Evolutionary conservation across 441 rosid genomes (phyloP).

Genomic region (Metrosideros polymorpha): DNA sequence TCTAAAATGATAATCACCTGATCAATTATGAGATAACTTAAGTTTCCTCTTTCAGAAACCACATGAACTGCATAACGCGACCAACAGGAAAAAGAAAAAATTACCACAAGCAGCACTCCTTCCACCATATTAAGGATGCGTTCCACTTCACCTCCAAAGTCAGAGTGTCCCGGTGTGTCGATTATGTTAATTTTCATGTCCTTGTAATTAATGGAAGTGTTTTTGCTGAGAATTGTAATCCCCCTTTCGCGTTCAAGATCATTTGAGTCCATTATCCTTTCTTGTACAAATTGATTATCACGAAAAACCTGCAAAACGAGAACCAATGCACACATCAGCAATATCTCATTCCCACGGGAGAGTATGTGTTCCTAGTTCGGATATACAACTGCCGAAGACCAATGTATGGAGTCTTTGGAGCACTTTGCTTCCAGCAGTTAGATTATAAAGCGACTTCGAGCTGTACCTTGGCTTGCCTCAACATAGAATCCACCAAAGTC

Average conservation of each 20-base stretch:
- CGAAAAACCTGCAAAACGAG: constrained; percentile 64
- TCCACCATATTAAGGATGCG: constrained; percentile 99
- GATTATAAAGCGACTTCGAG: background rate
- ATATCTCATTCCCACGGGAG: background rate
- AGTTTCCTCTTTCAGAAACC: background rate
- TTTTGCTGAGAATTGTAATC: constrained; percentile 93
- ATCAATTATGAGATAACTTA: background rate
- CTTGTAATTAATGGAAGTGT: constrained; percentile 84
- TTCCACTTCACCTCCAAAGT: constrained; percentile 99
- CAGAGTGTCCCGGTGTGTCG: constrained; percentile 98
- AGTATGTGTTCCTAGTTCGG: background rate
- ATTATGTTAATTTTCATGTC: constrained; percentile 83
- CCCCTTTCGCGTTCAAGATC: constrained; percentile 98
- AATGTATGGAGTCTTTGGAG: background rate
- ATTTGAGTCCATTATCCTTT: constrained; percentile 97
- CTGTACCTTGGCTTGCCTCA: constrained; percentile 79
- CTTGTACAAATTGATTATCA: constrained; percentile 81
- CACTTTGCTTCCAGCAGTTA: background rate
- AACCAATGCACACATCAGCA: background rate
- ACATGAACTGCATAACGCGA: background rate
- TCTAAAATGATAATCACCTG: background rate
- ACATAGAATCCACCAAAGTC: constrained; percentile 93
- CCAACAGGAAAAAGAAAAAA: background rate
- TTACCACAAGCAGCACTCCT: constrained; percentile 97
- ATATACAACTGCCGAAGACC: background rate